Conservation (phyloP, 2,329 filamentous ascomycete genomes). For the Sclerotinia subarctica region DNA sequence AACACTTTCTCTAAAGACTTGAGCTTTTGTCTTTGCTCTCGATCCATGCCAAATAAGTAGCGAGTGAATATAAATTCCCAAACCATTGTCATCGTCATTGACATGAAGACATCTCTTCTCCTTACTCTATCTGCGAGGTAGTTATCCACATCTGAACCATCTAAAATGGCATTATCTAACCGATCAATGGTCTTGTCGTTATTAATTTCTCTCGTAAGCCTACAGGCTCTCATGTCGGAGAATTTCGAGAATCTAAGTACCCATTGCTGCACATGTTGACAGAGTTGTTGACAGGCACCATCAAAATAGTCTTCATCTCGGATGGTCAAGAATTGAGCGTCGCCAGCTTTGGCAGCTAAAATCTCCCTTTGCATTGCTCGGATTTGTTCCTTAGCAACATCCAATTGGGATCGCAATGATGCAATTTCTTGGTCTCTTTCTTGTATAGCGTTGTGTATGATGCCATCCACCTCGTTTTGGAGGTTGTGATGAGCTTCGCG, state of each 20-base stretch:
- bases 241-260: constrained; percentile 97
- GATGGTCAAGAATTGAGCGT: constrained; percentile 71
- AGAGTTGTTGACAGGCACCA: constrained; percentile 87
- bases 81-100: constrained; percentile 97
- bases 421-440: constrained; percentile 83
- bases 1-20: constrained; percentile 93
- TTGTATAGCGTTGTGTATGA: constrained; percentile 62
- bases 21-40: constrained; percentile 95
- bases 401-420: constrained; percentile 71
- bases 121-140: constrained; percentile 85
- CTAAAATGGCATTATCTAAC: constrained; percentile 89
- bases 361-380: constrained; percentile 57
- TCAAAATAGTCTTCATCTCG: constrained; percentile 96
- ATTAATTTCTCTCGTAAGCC: constrained; percentile 76
- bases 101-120: constrained; percentile 95
- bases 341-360: constrained; percentile 55
- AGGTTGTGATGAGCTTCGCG: constrained; percentile 61
- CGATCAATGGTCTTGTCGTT: constrained; percentile 93
- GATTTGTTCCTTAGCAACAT: constrained; percentile 64
- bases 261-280: constrained; percentile 96
- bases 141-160: constrained; percentile 86
- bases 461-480: constrained; percentile 59
- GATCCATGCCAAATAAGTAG: constrained; percentile 97
- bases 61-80: constrained; percentile 99
- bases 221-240: constrained; percentile 86